Evolutionary conservation across 2,329 filamentous ascomycete genomes (phyloP).

Genomic region (Pyricularia grisea): DNA sequence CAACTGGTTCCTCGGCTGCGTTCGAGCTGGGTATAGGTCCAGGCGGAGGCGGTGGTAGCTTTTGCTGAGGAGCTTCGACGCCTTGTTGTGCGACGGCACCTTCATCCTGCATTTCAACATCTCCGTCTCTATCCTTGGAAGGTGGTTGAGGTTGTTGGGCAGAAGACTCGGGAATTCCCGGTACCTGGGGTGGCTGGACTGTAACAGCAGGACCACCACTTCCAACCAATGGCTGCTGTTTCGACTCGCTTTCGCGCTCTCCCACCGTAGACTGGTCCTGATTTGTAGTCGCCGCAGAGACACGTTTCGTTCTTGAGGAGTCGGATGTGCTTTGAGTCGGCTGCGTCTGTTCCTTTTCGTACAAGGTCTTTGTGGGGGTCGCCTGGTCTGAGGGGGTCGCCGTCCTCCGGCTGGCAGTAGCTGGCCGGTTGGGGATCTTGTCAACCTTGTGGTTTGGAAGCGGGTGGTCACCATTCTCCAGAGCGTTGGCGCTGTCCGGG

Average conservation of each 20-base stretch:
- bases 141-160: constrained; percentile 10
- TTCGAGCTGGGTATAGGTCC: constrained; percentile 29
- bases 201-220: constrained; percentile 28
- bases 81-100: constrained; percentile 15
- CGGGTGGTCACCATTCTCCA: constrained; percentile 44
- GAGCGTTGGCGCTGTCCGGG: constrained; percentile 46
- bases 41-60: constrained; percentile 37
- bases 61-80: constrained; percentile 25
- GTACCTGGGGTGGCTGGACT: constrained; percentile 22
- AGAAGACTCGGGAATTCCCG: not conserved
- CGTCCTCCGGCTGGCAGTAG: constrained; percentile 44
- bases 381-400: constrained; percentile 42
- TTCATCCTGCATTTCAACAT: constrained; percentile 60
- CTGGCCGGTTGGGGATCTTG: constrained; percentile 43
- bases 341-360: constrained; percentile 36
- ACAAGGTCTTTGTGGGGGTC: constrained; percentile 26
- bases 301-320: constrained; percentile 30
- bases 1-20: constrained; percentile 23
- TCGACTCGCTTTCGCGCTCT: constrained; percentile 35
- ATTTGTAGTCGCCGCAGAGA: constrained; percentile 31
- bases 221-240: constrained; percentile 28
- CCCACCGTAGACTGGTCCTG: constrained; percentile 34
- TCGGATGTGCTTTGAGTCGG: constrained; percentile 23
- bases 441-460: constrained; percentile 46
- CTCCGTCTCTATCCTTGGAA: constrained; percentile 41